phyloP scores from a whole-genome alignment of 306 rosid species.

The Dryas drummondii region DNA sequence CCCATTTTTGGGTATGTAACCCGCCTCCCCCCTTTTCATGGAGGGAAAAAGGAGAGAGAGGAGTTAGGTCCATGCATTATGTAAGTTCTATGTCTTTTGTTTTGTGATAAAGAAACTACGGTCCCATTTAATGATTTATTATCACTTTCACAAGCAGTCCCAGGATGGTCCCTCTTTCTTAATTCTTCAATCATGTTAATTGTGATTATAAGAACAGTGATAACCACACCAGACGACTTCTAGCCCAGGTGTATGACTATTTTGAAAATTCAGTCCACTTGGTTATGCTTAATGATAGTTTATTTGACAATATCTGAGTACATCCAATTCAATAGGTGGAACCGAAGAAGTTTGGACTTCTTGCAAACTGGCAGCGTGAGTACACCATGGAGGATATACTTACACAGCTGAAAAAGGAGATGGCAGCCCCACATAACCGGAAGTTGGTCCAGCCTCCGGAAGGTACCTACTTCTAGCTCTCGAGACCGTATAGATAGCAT shows the following conservation, averaged over 20 bases:
- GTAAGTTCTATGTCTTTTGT: neutral
- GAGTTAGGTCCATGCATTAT: neutral
- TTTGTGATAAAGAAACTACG: neutral
- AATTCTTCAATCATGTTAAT: neutral
- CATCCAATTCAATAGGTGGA: conserved; percentile 65
- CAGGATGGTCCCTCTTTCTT: neutral
- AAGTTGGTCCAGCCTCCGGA: conserved; percentile 99
- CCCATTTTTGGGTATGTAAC: neutral
- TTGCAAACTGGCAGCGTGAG: conserved; percentile 97
- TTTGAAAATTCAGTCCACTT: neutral
- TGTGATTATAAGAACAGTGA: conserved; percentile 4
- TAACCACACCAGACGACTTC: neutral
- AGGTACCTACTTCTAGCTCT: conserved; percentile 90
- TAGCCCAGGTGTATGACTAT: neutral
- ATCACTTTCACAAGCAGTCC: neutral
- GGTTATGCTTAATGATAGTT: neutral
- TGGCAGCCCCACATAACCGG: conserved; percentile 92
- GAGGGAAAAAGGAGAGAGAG: neutral
- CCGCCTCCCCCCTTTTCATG: neutral
- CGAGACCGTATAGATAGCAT: conserved; percentile 37
- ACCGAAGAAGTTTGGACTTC: conserved; percentile 86
- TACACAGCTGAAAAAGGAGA: conserved; percentile 99
- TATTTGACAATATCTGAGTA: conserved; percentile 4
- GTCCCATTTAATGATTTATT: neutral
- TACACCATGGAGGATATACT: conserved; percentile 98